These are phyloP conservation scores for Colletotrichum brevisporum DNA, from an alignment of 2,329 filamentous ascomycete genomes.

Conservation along the genomic window DNA sequence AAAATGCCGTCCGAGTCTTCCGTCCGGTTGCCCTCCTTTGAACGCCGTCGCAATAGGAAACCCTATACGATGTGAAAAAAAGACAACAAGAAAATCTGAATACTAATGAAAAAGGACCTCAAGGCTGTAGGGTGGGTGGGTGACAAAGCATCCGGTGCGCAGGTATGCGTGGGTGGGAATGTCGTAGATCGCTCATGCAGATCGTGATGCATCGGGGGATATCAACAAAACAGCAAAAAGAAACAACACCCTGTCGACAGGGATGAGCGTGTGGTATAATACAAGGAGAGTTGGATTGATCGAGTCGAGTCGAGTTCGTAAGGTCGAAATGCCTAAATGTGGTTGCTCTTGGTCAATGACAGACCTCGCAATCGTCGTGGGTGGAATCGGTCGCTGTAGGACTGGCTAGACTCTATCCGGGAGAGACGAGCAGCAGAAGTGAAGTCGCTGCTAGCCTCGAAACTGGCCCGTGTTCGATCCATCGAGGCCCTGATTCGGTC, in stretches of 20 bases:
- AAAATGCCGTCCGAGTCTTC: constrained; percentile 42
- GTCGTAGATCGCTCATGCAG: constrained; percentile 65
- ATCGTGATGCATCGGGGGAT: constrained; percentile 60
- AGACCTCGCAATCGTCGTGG: constrained; percentile 59
- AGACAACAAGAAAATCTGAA: constrained; percentile 41
- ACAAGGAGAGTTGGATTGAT: constrained; percentile 41
- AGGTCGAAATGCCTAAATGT: constrained; percentile 47
- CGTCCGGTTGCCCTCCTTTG: constrained; percentile 23
- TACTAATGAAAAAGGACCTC: constrained; percentile 42
- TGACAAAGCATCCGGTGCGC: constrained; percentile 39
- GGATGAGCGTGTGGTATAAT: constrained; percentile 44
- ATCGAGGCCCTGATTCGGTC: constrained; percentile 89
- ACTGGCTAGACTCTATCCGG: constrained; percentile 83
- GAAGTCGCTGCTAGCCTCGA: constrained; percentile 90
- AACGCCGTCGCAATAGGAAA: constrained; percentile 40
- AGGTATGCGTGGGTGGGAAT: constrained; percentile 38
- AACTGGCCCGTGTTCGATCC: constrained; percentile 86
- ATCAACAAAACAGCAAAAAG: constrained; percentile 53
- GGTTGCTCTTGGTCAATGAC: constrained; percentile 58
- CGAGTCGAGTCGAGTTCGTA: neutral
- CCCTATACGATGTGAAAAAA: constrained; percentile 31
- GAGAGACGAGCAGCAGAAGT: constrained; percentile 89
- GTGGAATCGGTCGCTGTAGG: constrained; percentile 51
- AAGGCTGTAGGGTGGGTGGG: constrained; percentile 29
- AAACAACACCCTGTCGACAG: constrained; percentile 34